Percentiles rank a stretch among this genome's conserved stretches.
phyloP scores from a whole-genome alignment of 352 stramenopile species.

The Phytophthora vignae region DNA sequence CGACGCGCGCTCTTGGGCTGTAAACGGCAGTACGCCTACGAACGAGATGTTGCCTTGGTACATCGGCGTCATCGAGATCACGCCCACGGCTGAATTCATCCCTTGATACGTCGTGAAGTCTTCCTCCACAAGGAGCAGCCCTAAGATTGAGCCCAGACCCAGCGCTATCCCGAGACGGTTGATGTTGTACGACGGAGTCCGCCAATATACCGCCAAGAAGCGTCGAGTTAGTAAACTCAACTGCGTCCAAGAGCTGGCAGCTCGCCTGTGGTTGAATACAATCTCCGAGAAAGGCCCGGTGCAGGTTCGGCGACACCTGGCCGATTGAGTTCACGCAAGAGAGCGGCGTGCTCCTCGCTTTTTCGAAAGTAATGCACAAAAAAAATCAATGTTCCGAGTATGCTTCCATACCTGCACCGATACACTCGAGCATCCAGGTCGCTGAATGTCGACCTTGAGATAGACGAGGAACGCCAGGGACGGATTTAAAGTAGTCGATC shows the following conservation, averaged over 20 bases:
- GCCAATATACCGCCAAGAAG: slow-evolving; percentile 70
- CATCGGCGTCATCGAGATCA: slow-evolving; percentile 22
- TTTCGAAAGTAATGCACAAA: not conserved
- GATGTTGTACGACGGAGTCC: slow-evolving; percentile 86
- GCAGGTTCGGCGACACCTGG: not conserved
- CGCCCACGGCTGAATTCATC: slow-evolving; percentile 55
- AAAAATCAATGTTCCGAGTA: not conserved
- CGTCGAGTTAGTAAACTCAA: slow-evolving; percentile 47
- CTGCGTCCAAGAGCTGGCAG: slow-evolving; percentile 42
- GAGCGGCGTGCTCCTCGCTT: not conserved
- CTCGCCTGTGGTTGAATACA: slow-evolving; percentile 41
- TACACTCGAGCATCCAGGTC: not conserved
- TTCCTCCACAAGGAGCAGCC: slow-evolving; percentile 56
- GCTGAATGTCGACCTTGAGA: not conserved
- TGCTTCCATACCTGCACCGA: not conserved
- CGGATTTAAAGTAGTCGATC: not conserved
- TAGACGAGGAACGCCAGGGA: not conserved
- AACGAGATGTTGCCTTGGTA: slow-evolving; percentile 24
- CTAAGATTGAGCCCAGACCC: slow-evolving; percentile 82
- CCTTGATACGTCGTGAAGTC: slow-evolving; percentile 60
- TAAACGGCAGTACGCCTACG: slow-evolving; percentile 12
- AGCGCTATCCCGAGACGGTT: slow-evolving; percentile 75
- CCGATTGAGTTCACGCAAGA: not conserved
- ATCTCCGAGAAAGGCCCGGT: not conserved
- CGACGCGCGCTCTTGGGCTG: slow-evolving; percentile 6